phyloP scores from a whole-genome alignment of 106 monocot species.

The Dendrobium nobile region DNA sequence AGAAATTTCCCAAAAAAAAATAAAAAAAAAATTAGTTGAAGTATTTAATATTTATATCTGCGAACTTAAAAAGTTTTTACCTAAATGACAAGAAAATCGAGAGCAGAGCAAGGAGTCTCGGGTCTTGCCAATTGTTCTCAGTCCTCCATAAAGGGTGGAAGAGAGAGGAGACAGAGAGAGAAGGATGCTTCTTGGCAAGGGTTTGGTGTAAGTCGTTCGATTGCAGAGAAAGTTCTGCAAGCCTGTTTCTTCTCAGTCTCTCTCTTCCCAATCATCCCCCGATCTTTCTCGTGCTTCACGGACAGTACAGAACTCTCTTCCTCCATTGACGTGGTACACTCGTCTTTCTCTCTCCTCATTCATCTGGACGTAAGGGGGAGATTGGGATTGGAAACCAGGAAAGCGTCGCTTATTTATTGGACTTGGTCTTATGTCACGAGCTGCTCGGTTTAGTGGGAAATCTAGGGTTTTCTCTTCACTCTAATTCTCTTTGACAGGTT shows the following conservation, averaged over 20 bases:
- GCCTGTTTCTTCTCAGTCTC: not conserved
- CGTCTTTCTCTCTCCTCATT: not conserved
- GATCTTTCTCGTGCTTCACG: conserved; percentile 10
- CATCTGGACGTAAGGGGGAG: not conserved
- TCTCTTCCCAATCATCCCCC: conserved; percentile 2
- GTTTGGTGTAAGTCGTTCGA: not conserved
- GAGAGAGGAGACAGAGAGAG: not conserved
- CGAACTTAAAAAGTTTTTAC: no score
- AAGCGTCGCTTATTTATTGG: not conserved
- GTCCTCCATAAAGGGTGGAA: no score
- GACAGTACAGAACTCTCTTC: not conserved
- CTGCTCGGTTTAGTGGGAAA: not conserved
- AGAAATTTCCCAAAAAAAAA: no score
- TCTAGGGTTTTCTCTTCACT: not conserved
- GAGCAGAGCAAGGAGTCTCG: no score
- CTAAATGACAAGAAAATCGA: no score
- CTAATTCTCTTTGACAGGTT: not conserved
- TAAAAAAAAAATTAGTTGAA: no score
- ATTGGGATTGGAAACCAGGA: conserved; percentile 3
- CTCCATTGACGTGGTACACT: not conserved
- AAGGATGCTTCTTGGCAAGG: not conserved
- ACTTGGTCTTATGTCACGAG: not conserved
- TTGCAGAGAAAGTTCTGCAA: conserved; percentile 2
- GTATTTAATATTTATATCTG: no score
- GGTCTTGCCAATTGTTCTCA: no score